A percentile compares a stretch with the other conserved stretches of the same genome.
These are phyloP conservation scores for Rutstroemia sp. DNA, from an alignment of 2,329 filamentous ascomycete genomes.

Conservation along the genomic window DNA sequence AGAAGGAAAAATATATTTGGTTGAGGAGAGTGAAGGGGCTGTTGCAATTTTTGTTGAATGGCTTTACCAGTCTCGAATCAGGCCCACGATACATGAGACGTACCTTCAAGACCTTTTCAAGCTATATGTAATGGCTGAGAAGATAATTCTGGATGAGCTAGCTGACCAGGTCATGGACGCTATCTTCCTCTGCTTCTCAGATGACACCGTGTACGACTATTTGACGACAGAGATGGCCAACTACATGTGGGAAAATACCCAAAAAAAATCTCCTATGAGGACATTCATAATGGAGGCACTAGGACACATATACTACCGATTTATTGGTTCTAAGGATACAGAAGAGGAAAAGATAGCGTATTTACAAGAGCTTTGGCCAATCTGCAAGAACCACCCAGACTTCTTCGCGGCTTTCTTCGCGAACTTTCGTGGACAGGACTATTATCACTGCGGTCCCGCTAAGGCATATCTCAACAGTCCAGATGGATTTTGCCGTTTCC, in stretches of 20 bases:
- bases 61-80: constrained; percentile 2
- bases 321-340: no score
- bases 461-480: background rate
- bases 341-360: fast-evolving
- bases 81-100: background rate
- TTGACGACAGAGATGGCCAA: background rate
- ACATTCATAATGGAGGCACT: background rate
- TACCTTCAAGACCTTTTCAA: constrained; percentile 5
- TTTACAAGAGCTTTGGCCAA: background rate
- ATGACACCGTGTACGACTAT: background rate
- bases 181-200: background rate
- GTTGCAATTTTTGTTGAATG: constrained; percentile 6
- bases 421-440: background rate
- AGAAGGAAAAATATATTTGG: background rate
- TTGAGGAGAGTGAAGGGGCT: background rate
- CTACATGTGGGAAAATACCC: background rate
- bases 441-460: background rate
- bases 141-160: background rate
- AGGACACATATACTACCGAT: background rate
- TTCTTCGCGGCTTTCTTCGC: background rate
- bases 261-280: background rate
- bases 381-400: background rate
- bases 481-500: background rate
- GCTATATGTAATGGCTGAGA: constrained; percentile 11
- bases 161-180: constrained; percentile 4